Evolutionary conservation across 768 basidiomycete species (phyloP), one percentile per base, ranked within the genome.

Genomic region (Rhodotorula babjevae): DNA sequence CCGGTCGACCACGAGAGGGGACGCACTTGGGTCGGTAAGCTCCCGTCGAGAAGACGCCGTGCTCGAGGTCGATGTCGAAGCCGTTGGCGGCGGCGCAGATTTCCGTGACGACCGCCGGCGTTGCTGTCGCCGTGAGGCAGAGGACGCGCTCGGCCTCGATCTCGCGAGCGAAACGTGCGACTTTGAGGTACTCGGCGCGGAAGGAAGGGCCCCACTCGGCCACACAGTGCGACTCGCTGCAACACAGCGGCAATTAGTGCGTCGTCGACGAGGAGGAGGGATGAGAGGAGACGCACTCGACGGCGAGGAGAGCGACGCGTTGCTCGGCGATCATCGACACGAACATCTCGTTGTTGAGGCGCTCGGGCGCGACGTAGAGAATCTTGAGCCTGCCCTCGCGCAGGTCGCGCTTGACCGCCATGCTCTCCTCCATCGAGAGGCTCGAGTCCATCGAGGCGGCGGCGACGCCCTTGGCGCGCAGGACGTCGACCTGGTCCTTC

Each of bases 341-440:
- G 77, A 84, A 83, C 1, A 80, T 74, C 73, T 85, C 84, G 72
- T 84, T 85, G 76, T 84, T 84, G 40, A 85, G 44, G 80, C 83
- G 77, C 71, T 85, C 85, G 0, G 84, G 84, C 2, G 85, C 85
- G 5, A 84, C 84, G 63, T 84, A 85, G 31, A 85, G 81, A 14
- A 85, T 80, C 78, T 85, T 85, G 73, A 85, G 80, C n/a, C 77
- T 68, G 9, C 83, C 83, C 9, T 78, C 76, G 31, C 82, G 57
- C 0, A 84, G 81, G 52, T 82, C 80, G 14, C 78, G n/a, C 65
- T 83, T 82, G 9, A 84, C 82, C 70, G 77, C 81, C 5, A 78
- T 55, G 21, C 79, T 61, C 53, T 81, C 80, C 0, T 82, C 82
- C 15, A 74, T 68, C 9, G 74, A 69, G 40, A 84, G 78, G 2